phyloP scores from a whole-genome alignment of 768 basidiomycete genomes.

The Tubosaeta sp. region DNA sequence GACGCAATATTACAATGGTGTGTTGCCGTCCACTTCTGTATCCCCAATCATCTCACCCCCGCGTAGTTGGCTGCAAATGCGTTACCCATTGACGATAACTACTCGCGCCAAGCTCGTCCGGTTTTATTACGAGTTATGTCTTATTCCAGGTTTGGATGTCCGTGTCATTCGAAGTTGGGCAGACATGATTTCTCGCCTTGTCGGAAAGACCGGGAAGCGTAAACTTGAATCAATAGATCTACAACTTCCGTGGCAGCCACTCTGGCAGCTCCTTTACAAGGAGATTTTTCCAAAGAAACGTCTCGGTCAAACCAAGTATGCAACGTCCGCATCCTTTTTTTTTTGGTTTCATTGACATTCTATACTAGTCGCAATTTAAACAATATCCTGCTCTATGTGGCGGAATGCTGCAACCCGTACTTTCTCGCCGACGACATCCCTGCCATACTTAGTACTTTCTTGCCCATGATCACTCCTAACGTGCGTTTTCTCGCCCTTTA shows the following conservation, averaged over 20 bases:
- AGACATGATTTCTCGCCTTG: slow-evolving; percentile 69
- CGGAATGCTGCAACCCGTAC: slow-evolving; percentile 69
- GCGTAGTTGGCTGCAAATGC: slow-evolving; percentile 73
- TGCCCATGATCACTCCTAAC: slow-evolving; percentile 67
- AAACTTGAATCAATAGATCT: slow-evolving; percentile 68
- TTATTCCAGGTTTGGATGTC: slow-evolving; percentile 72
- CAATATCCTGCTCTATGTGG: slow-evolving; percentile 70
- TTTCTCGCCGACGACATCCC: slow-evolving; percentile 62
- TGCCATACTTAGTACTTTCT: slow-evolving; percentile 64
- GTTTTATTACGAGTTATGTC: slow-evolving; percentile 75
- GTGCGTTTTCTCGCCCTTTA: slow-evolving; percentile 37
- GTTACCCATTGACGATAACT: slow-evolving; percentile 67
- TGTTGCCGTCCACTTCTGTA: slow-evolving; percentile 13
- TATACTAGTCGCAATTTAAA: slow-evolving; percentile 52
- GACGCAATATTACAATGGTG: slow-evolving; percentile 78
- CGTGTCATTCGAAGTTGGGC: slow-evolving; percentile 71
- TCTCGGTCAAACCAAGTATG: slow-evolving; percentile 56
- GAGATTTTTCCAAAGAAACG: slow-evolving; percentile 72
- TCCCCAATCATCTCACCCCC: slow-evolving; percentile 5
- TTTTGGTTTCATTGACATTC: slow-evolving; percentile 5
- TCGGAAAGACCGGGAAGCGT: slow-evolving; percentile 63
- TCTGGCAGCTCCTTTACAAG: slow-evolving; percentile 72
- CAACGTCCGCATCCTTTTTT: slow-evolving; percentile 3
- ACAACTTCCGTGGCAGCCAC: slow-evolving; percentile 65
- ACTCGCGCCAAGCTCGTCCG: slow-evolving; percentile 67